phyloP scores from a whole-genome alignment of 352 stramenopile genomes.

The Detonula confervacea region DNA sequence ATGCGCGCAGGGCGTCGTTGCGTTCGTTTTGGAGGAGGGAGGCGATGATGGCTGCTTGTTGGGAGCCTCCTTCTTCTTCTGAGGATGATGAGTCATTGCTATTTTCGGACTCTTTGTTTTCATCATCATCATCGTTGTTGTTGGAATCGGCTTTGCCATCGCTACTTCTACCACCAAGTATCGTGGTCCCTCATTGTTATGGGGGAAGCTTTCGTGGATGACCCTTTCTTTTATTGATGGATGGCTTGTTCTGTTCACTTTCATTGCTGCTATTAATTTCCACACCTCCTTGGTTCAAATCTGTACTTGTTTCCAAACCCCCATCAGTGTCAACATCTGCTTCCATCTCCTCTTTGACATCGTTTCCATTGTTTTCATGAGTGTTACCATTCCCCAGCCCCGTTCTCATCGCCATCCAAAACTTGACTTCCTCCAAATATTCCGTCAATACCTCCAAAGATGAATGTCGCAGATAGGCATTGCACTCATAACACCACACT shows the following conservation, averaged over 20 bases:
- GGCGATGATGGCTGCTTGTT: constrained; percentile 41
- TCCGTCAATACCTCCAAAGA: constrained; percentile 46
- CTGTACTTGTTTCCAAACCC: neutral
- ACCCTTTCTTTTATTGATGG: constrained; percentile 16
- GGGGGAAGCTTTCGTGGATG: constrained; percentile 6
- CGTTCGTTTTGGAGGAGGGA: constrained; percentile 33
- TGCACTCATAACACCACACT: constrained; percentile 81
- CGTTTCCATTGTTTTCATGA: neutral
- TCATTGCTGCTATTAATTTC: neutral
- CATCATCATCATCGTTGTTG: constrained; percentile 9
- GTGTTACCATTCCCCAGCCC: neutral
- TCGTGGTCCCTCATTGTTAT: neutral
- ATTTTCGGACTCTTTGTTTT: neutral
- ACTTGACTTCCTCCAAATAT: constrained; percentile 69
- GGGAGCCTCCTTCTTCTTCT: constrained; percentile 7
- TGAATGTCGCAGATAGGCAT: constrained; percentile 59
- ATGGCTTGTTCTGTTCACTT: neutral
- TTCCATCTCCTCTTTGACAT: neutral
- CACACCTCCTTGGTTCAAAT: neutral
- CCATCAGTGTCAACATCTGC: neutral
- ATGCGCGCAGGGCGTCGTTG: constrained; percentile 29
- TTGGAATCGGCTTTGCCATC: constrained; percentile 8
- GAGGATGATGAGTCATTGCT: constrained; percentile 18
- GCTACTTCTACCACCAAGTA: neutral
- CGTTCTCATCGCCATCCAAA: constrained; percentile 22